Percentiles rank a stretch among this genome's conserved stretches.
phyloP scores from a whole-genome alignment of 306 rosid genomes.

The Casuarina glauca region DNA sequence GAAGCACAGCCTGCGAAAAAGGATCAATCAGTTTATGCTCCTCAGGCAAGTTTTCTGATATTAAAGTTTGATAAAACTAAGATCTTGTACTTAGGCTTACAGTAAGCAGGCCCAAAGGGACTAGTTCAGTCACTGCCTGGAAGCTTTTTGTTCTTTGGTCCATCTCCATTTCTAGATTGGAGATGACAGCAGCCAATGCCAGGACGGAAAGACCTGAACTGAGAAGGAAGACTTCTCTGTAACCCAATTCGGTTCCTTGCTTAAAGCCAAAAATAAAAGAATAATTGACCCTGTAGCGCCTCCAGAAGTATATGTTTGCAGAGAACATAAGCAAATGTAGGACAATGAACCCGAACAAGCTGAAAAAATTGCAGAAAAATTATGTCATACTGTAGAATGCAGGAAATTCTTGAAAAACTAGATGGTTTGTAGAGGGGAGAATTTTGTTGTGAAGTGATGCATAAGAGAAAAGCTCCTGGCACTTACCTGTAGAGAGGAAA shows the following conservation, averaged over 20 bases:
- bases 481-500: conserved; percentile 80
- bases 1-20: conserved; percentile 51
- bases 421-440: not conserved
- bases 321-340: conserved; percentile 57
- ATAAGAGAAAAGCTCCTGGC: not conserved
- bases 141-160: conserved; percentile 34
- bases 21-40: conserved; percentile 11
- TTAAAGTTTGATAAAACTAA: not conserved
- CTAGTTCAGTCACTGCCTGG: conserved; percentile 41
- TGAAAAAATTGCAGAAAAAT: conserved; percentile 34
- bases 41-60: not conserved
- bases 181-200: conserved; percentile 49
- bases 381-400: not conserved
- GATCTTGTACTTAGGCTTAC: conserved; percentile 38
- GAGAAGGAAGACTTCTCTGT: conserved; percentile 55
- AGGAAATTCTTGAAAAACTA: not conserved
- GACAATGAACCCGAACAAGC: conserved; percentile 69
- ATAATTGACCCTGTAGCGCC: conserved; percentile 68
- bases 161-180: conserved; percentile 56
- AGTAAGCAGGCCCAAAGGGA: conserved; percentile 60
- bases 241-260: conserved; percentile 72
- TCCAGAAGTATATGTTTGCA: conserved; percentile 62
- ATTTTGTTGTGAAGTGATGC: not conserved
- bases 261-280: conserved; percentile 74
- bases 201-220: conserved; percentile 48